A percentile compares a stretch with the other conserved stretches of the same genome.
Evolutionary conservation across 164 flowering plant genomes (phyloP).

Genomic region (Piper betle): DNA sequence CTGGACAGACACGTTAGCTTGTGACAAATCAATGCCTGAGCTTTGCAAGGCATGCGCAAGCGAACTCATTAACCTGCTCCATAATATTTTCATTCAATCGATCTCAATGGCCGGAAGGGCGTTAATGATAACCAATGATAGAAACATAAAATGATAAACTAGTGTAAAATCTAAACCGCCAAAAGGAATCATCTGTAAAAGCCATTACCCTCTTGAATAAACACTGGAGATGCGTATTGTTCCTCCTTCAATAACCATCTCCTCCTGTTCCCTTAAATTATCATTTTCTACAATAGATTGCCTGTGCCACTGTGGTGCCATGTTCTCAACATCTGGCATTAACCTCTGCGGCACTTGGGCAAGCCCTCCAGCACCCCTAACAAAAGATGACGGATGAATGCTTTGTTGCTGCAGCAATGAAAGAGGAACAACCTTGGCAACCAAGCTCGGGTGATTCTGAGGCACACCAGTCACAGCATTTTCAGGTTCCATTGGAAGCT

Average conservation of each 20-base stretch:
- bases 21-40: constrained; percentile 81
- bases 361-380: constrained; percentile 19
- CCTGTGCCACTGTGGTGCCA: constrained; percentile 14
- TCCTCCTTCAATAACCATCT: constrained; percentile 70
- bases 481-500: constrained; percentile 36
- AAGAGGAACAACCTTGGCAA: constrained; percentile 31
- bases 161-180: background rate
- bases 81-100: background rate
- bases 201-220: constrained; percentile 65
- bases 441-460: constrained; percentile 25
- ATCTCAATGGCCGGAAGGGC: background rate
- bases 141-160: too few species aligned
- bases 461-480: constrained; percentile 30
- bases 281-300: constrained; percentile 26
- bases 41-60: constrained; percentile 72
- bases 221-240: constrained; percentile 68
- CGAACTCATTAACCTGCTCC: constrained; percentile 61
- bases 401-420: constrained; percentile 6
- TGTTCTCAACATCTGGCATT: constrained; percentile 18
- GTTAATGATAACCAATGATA: too few species aligned
- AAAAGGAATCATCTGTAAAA: background rate
- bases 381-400: constrained; percentile 16
- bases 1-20: constrained; percentile 84
- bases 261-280: constrained; percentile 35
- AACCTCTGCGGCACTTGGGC: constrained; percentile 32